Conservation (phyloP, 805 yeast species). For the Candida maesae region DNA sequence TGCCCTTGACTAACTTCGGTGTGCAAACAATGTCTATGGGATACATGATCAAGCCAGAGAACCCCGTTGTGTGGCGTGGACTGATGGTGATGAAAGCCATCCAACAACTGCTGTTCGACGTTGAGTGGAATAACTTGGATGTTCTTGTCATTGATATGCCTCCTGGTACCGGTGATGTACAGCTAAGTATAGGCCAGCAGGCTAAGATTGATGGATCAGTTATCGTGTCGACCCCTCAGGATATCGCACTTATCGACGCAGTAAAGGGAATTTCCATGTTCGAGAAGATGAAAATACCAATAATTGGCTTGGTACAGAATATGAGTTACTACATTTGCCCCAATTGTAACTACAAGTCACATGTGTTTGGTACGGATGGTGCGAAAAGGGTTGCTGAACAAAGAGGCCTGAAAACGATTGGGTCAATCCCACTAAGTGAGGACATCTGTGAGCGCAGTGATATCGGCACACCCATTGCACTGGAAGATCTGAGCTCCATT, state of each 20-base stretch:
- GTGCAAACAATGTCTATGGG: conserved; percentile 90
- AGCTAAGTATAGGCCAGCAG: conserved; percentile 76
- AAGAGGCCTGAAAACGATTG: conserved; percentile 49
- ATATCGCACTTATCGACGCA: conserved; percentile 76
- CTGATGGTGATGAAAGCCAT: conserved; percentile 83
- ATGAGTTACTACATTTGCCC: conserved; percentile 80
- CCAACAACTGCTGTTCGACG: conserved; percentile 80
- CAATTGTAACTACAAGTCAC: conserved; percentile 67
- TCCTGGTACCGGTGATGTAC: conserved; percentile 90
- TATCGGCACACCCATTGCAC: conserved; percentile 58
- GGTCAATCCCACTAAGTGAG: conserved; percentile 63
- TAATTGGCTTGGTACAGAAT: conserved; percentile 75
- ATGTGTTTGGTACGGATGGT: conserved; percentile 66
- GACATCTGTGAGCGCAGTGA: conserved; percentile 61
- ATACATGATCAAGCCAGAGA: conserved; percentile 59
- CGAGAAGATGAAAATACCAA: conserved; percentile 63
- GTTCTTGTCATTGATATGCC: conserved; percentile 79
- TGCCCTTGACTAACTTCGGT: conserved; percentile 73
- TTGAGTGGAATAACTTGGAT: conserved; percentile 68
- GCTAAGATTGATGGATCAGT: conserved; percentile 75
- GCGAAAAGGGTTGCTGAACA: conserved; percentile 46
- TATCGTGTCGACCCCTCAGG: conserved; percentile 84
- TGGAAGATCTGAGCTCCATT: conserved; percentile 28
- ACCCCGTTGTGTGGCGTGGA: conserved; percentile 83
- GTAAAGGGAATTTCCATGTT: conserved; percentile 79